Base-by-base conservation (phyloP, 2,329 filamentous ascomycete species). In the Aspergillus sp. region DNA sequence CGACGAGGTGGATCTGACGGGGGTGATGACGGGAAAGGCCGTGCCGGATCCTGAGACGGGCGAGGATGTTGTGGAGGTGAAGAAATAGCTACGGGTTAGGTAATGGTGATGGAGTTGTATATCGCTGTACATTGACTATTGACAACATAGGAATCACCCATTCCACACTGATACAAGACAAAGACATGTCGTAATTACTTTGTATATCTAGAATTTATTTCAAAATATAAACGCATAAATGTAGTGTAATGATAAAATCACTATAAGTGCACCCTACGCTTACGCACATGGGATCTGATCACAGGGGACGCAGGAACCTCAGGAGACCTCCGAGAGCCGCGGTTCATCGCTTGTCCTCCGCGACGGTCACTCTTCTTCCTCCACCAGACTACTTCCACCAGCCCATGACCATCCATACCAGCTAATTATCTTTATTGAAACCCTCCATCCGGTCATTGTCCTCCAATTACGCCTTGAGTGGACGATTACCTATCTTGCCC, bases 41-140 rank as follows among this genome's bases (percentile, higher is more conserved):
- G 58, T 65, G 24, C 54, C 56, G 41, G 67, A 76, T 61, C 45
- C 64, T 22, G 67, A 75, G 63, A 64, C 66, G 56, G 56, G 60
- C 5, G 58, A 57, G 20, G 51, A 55, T 30, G 55, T 61, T 19
- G 45, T 36, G 2, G 20, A 32, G 9, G 51, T 49, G 45, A 50
- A 43, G 38, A 53, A 35, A 32, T 49, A 45, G 30, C 20, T 3
- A n/a, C n/a, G n/a, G n/a, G 2, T 35, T 20, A 3, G 9, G 26
- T 30, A 30, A 30, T 30, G 3, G 8, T 11, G 26, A 30, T 30
- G 22, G 22, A 30, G 26, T 24, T 30, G 26, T 26, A 9, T 47
- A 10, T 20, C 47, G n/a, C 7, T 22, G 4, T 36, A 49, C 35
- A 42, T 33, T 20, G 20, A n/a, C n/a, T n/a, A n/a, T n/a, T n/a